phyloP scores from a whole-genome alignment of 179 eudicot species.

The Corrigiola litoralis region DNA sequence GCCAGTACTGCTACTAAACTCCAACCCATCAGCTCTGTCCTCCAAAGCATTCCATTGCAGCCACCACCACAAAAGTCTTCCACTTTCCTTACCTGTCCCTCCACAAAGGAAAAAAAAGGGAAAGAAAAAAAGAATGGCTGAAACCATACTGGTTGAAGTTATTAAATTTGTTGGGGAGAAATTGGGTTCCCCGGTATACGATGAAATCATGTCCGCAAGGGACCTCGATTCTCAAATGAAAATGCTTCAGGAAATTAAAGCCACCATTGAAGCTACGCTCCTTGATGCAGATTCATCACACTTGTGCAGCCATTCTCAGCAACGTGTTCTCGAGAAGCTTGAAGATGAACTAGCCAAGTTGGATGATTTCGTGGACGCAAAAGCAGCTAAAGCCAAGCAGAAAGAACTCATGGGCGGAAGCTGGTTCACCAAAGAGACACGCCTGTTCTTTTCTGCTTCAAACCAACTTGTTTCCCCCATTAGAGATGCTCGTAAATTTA shows the following conservation, averaged over 20 bases:
- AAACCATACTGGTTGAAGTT: constrained; percentile 1
- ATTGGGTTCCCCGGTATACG: background rate
- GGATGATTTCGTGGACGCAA: constrained; percentile 1
- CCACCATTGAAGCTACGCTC: constrained; percentile 6
- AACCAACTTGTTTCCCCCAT: constrained; percentile 2
- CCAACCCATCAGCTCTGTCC: too few species aligned
- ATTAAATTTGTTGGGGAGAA: background rate
- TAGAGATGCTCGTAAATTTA: constrained; percentile 1
- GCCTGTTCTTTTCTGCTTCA: background rate
- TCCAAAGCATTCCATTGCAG: too few species aligned
- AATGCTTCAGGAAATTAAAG: background rate
- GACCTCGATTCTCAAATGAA: background rate
- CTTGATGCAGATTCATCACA: constrained; percentile 2
- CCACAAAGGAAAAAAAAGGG: too few species aligned
- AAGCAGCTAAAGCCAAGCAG: background rate
- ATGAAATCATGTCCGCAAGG: background rate
- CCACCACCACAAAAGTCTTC: too few species aligned
- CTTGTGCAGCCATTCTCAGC: background rate
- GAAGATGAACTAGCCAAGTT: background rate
- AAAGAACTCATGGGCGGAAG: constrained; percentile 2
- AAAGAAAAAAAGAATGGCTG: background rate
- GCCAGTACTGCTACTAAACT: too few species aligned
- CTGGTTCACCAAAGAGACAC: background rate
- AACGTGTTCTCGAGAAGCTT: constrained; percentile 4
- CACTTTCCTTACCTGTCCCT: too few species aligned